A percentile compares a stretch with the other conserved stretches of the same genome.
Conservation (phyloP, 1,284 basidiomycete species). For the Papiliotrema laurentii region DNA sequence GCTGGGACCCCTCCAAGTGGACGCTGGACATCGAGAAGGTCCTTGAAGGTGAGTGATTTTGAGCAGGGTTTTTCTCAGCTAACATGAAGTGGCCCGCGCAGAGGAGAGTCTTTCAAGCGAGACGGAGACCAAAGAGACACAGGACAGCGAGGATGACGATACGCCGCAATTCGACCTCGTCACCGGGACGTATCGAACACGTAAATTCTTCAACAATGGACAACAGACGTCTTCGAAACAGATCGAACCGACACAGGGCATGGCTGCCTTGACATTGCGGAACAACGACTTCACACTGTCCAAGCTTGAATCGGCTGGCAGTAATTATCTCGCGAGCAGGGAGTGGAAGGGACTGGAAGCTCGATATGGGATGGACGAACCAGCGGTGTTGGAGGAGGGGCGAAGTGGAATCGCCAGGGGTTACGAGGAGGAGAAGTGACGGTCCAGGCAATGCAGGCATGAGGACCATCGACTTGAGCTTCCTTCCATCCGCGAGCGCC, state of each 20-base stretch:
- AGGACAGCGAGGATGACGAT: slow-evolving; percentile 54
- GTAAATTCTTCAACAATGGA: slow-evolving; percentile 12
- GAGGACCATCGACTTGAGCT: neutral
- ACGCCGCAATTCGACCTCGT: slow-evolving; percentile 78
- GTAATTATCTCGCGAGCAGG: slow-evolving; percentile 52
- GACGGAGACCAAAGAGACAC: slow-evolving; percentile 15
- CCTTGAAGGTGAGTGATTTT: slow-evolving; percentile 22
- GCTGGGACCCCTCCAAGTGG: slow-evolving; percentile 58
- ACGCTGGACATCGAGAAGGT: slow-evolving; percentile 53
- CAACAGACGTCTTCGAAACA: neutral
- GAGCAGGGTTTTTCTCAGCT: neutral
- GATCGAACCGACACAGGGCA: neutral
- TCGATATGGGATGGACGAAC: slow-evolving; percentile 71
- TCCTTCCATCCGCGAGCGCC: neutral
- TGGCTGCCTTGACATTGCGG: slow-evolving; percentile 54
- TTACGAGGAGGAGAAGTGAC: slow-evolving; percentile 56
- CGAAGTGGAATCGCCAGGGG: slow-evolving; percentile 83
- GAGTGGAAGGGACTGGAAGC: slow-evolving; percentile 81
- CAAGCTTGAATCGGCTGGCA: slow-evolving; percentile 66
- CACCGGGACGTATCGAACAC: slow-evolving; percentile 78
- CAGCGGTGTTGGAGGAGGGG: slow-evolving; percentile 79
- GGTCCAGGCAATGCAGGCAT: neutral
- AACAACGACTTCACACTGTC: slow-evolving; percentile 57
- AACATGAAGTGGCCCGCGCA: slow-evolving; percentile 1
- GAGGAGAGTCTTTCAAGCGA: slow-evolving; percentile 9